These are phyloP conservation scores for Fusarium nematophilum DNA, from an alignment of 2,329 filamentous ascomycete species.

Conservation along the genomic window DNA sequence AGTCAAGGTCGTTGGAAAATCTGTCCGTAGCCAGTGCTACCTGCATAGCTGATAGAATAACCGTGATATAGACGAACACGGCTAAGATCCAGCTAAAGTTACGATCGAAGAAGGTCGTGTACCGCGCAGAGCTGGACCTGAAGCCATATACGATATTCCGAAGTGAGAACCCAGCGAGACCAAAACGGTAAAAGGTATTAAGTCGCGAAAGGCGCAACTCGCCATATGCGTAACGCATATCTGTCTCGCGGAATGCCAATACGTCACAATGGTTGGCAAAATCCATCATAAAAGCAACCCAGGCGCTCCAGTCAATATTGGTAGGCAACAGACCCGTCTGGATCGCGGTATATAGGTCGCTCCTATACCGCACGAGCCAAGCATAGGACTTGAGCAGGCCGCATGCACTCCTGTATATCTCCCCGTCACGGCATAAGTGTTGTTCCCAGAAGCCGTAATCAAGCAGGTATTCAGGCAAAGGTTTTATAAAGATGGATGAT, in stretches of 20 bases:
- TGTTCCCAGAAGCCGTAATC: constrained; percentile 8
- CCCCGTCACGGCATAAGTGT: no score
- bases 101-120: constrained; percentile 8
- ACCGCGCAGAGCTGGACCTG: constrained; percentile 9
- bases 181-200: constrained; percentile 2
- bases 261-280: neutral
- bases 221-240: constrained; percentile 10
- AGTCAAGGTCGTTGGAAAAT: neutral
- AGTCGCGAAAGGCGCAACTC: constrained; percentile 16
- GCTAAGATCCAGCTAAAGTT: constrained; percentile 16
- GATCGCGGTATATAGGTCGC: constrained; percentile 7
- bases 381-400: constrained; percentile 12
- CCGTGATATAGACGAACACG: constrained; percentile 12
- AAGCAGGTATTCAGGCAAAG: constrained; percentile 12
- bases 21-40: constrained; percentile 10
- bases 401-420: neutral
- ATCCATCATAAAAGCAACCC: constrained; percentile 3
- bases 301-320: neutral
- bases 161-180: neutral
- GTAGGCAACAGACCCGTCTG: constrained; percentile 1
- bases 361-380: constrained; percentile 10
- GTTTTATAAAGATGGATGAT: constrained; percentile 15
- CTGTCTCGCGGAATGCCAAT: neutral
- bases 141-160: neutral
- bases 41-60: constrained; percentile 15